Conservation (phyloP, 352 stramenopile genomes). For the Phytophthora rubi region DNA sequence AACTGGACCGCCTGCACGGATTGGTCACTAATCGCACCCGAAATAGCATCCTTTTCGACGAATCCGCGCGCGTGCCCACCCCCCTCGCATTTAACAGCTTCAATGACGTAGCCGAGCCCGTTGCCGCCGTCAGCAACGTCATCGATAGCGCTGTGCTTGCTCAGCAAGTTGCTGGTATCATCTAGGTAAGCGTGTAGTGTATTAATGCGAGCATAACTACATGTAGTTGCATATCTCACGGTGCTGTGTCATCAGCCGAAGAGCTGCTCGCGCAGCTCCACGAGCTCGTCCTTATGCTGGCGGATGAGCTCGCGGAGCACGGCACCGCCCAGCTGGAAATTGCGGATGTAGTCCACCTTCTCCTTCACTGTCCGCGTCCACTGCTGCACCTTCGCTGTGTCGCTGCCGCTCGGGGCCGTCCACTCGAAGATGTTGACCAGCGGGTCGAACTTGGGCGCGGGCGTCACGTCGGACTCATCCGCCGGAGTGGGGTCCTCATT, state of each 20-base stretch:
- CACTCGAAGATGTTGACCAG: slow-evolving; percentile 75
- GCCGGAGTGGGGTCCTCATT: neutral
- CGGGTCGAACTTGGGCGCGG: slow-evolving; percentile 32
- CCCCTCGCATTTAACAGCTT: slow-evolving; percentile 29
- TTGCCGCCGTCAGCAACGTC: neutral
- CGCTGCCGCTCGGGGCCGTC: slow-evolving; percentile 29
- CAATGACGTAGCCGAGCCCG: slow-evolving; percentile 10
- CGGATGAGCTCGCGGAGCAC: slow-evolving; percentile 66
- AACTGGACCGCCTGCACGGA: slow-evolving; percentile 12
- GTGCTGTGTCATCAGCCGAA: slow-evolving; percentile 40
- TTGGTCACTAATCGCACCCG: slow-evolving; percentile 14
- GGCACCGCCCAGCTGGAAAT: slow-evolving; percentile 65
- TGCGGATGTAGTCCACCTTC: slow-evolving; percentile 53
- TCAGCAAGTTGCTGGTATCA: neutral
- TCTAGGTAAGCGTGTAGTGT: neutral
- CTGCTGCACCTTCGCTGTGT: slow-evolving; percentile 24
- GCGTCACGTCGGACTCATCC: slow-evolving; percentile 5
- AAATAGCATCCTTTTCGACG: slow-evolving; percentile 16
- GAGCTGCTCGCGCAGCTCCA: slow-evolving; percentile 57
- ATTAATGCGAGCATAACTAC: neutral
- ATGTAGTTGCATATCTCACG: neutral
- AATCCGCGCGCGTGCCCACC: slow-evolving; percentile 24
- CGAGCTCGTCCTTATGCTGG: slow-evolving; percentile 61
- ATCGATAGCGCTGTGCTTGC: no score
- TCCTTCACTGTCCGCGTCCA: slow-evolving; percentile 58